phyloP scores from a whole-genome alignment of 2,329 filamentous ascomycete species.

The Xylariaceae sp. region DNA sequence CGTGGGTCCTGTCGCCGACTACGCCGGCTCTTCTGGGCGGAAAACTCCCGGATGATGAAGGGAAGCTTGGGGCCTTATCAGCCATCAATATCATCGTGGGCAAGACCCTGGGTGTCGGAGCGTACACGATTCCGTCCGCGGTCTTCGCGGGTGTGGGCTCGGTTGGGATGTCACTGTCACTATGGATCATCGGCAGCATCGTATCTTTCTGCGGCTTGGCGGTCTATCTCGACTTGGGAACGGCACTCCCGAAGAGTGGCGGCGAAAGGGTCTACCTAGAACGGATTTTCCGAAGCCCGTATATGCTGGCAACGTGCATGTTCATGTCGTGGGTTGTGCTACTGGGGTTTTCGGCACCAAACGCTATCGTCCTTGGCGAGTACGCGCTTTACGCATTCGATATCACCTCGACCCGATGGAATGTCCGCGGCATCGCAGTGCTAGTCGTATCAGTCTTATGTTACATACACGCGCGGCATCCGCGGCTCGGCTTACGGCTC shows the following conservation, averaged over 20 bases:
- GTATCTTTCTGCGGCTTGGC: conserved; percentile 49
- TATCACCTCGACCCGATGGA: conserved; percentile 47
- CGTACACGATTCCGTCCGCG: conserved; percentile 60
- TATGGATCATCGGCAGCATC: conserved; percentile 56
- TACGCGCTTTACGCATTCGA: conserved; percentile 52
- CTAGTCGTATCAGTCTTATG: conserved; percentile 50
- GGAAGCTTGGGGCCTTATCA: conserved; percentile 41
- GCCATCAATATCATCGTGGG: conserved; percentile 43
- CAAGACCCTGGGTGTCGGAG: conserved; percentile 45
- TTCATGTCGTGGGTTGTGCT: conserved; percentile 48
- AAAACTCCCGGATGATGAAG: conserved; percentile 21
- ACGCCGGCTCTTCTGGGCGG: conserved; percentile 18
- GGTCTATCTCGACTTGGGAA: conserved; percentile 51
- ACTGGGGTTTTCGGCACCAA: conserved; percentile 54
- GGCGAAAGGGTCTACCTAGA: conserved; percentile 59
- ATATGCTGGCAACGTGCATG: conserved; percentile 16
- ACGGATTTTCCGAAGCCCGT: conserved; percentile 48
- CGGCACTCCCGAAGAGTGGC: conserved; percentile 48
- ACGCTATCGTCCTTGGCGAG: conserved; percentile 55
- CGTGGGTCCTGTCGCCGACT: conserved; percentile 27
- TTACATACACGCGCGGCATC: conserved; percentile 48
- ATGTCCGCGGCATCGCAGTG: conserved; percentile 52
- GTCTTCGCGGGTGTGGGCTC: conserved; percentile 58
- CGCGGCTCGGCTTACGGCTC: conserved; percentile 50
- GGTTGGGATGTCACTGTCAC: conserved; percentile 54